Conservation (phyloP, 495 filamentous ascomycete genomes). For the Lentithecium fluviatile region DNA sequence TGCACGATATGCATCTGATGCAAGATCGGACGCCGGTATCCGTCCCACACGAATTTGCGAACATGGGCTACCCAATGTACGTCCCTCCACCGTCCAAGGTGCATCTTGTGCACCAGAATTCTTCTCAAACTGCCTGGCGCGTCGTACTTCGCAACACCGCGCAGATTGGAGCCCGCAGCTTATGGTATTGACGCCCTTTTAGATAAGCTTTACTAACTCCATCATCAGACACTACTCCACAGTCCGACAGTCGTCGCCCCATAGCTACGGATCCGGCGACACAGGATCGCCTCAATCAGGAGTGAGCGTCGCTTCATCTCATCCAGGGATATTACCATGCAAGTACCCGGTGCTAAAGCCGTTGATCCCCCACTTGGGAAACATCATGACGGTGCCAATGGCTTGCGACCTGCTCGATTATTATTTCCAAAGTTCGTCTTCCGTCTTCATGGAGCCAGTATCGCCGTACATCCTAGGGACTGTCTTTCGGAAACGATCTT, state of each 20-base stretch:
- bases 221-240: constrained; percentile 2
- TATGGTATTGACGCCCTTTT: no score
- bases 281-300: constrained; percentile 32
- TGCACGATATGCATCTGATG: constrained; percentile 33
- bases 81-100: no score
- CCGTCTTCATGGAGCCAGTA: constrained; percentile 45
- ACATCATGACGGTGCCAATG: constrained; percentile 45
- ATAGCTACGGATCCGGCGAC: constrained; percentile 32
- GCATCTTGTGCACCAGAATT: no score
- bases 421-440: constrained; percentile 51
- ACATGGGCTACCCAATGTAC: constrained; percentile 29
- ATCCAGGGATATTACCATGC: constrained; percentile 10
- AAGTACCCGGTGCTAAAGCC: constrained; percentile 28
- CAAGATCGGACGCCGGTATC: constrained; percentile 20
- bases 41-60: constrained; percentile 18
- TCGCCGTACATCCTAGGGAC: constrained; percentile 44
- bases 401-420: constrained; percentile 54
- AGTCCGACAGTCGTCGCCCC: constrained; percentile 29
- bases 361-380: constrained; percentile 44
- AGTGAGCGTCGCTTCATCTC: constrained; percentile 27
- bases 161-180: no score
- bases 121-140: no score
- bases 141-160: no score
- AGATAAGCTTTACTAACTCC: no score
- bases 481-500: constrained; percentile 44